These are phyloP conservation scores for Phytophthora parvispora DNA, from an alignment of 352 stramenopile genomes.

Conservation along the genomic window DNA sequence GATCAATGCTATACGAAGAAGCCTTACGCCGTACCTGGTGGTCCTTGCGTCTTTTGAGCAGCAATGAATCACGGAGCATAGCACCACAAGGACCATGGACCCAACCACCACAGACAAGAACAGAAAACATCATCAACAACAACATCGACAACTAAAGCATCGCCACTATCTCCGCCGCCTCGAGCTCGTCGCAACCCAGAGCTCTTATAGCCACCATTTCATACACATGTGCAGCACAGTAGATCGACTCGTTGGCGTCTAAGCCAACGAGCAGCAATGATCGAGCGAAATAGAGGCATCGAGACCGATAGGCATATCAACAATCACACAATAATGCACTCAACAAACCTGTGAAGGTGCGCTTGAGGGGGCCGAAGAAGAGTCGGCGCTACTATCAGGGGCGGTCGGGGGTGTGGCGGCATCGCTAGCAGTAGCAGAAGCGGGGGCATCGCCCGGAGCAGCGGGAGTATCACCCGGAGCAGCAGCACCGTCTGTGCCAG, in stretches of 20 bases:
- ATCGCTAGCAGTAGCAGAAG: constrained; percentile 12
- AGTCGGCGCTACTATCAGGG: constrained; percentile 13
- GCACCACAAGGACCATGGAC: constrained; percentile 32
- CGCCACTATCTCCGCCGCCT: constrained; percentile 40
- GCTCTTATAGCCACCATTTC: background rate
- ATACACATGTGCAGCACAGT: constrained; percentile 20
- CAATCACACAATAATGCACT: constrained; percentile 51
- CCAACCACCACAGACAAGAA: constrained; percentile 36
- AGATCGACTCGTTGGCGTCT: constrained; percentile 11
- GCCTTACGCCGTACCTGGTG: constrained; percentile 66
- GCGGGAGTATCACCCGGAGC: constrained; percentile 16
- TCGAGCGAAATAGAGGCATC: constrained; percentile 31
- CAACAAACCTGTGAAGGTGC: constrained; percentile 73
- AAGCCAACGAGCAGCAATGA: constrained; percentile 16
- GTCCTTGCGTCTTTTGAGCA: constrained; percentile 67
- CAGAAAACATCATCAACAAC: constrained; percentile 50
- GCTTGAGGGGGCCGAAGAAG: constrained; percentile 22
- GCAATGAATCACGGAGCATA: constrained; percentile 33
- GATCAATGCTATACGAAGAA: constrained; percentile 19
- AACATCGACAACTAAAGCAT: constrained; percentile 43
- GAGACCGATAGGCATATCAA: constrained; percentile 30
- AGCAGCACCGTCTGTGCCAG: constrained; percentile 2
- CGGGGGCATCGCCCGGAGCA: background rate
- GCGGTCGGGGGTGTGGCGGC: constrained; percentile 17
- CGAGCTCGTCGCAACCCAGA: constrained; percentile 22